phyloP scores from a whole-genome alignment of 2,329 filamentous ascomycete species.

The Sphaerulina musiva region DNA sequence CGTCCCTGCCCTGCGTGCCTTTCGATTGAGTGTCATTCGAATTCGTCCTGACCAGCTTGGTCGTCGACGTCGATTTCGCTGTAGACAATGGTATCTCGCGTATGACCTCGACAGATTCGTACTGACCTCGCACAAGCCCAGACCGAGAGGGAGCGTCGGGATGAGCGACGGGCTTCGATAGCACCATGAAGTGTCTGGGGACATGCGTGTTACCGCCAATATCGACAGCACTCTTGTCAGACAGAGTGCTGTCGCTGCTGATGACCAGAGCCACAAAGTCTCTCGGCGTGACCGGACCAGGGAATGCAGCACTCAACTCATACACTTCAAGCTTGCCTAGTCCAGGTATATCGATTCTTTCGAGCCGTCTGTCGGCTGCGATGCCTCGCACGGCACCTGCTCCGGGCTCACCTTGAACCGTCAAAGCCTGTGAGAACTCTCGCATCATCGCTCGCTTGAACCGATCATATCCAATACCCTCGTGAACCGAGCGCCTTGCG shows the following conservation, averaged over 20 bases:
- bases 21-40: conserved; percentile 23
- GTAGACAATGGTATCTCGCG: conserved; percentile 62
- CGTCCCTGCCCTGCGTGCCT: conserved; percentile 31
- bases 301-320: conserved; percentile 81
- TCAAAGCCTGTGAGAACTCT: conserved; percentile 75
- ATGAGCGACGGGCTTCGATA: conserved; percentile 78
- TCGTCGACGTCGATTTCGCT: conserved; percentile 34
- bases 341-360: conserved; percentile 53
- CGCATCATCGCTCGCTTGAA: conserved; percentile 70
- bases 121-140: conserved; percentile 75
- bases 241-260: conserved; percentile 53
- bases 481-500: conserved; percentile 73
- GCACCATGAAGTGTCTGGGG: conserved; percentile 71
- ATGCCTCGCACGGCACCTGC: conserved; percentile 76
- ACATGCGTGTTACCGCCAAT: conserved; percentile 32
- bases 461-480: conserved; percentile 66
- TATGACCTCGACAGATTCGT: conserved; percentile 88
- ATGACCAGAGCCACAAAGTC: conserved; percentile 80
- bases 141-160: conserved; percentile 61
- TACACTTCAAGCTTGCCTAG: conserved; percentile 67
- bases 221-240: conserved; percentile 38
- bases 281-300: conserved; percentile 76
- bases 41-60: conserved; percentile 25
- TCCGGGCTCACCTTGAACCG: conserved; percentile 61
- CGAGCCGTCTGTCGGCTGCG: conserved; percentile 69